These are phyloP conservation scores for Neopestalotiopsis rosae DNA, from an alignment of 2,329 filamentous ascomycete species.

Conservation along the genomic window DNA sequence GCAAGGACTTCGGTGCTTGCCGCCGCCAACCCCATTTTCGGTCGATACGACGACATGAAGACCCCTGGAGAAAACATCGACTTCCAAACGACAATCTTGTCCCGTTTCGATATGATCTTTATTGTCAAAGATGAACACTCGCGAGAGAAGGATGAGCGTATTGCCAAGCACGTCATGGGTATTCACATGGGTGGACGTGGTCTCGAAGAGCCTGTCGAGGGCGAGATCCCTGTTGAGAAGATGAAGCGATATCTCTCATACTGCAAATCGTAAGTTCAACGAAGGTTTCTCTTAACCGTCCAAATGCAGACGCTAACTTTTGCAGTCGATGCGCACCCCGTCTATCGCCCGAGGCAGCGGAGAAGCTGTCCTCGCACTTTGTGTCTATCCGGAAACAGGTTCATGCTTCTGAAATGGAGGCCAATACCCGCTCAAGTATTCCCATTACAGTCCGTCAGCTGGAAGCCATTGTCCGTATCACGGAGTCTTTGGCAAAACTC, in stretches of 20 bases:
- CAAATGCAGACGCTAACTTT: constrained; percentile 34
- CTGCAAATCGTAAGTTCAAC: constrained; percentile 80
- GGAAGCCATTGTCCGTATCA: constrained; percentile 96
- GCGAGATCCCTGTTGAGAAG: constrained; percentile 92
- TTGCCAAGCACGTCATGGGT: constrained; percentile 95
- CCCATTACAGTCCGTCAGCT: constrained; percentile 97
- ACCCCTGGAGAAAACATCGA: constrained; percentile 98
- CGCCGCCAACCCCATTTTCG: constrained; percentile 96
- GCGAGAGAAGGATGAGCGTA: constrained; percentile 85
- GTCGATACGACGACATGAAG: constrained; percentile 97
- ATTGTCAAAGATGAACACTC: constrained; percentile 97
- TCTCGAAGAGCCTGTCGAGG: constrained; percentile 80
- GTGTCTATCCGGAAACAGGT: constrained; percentile 95
- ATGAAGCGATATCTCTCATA: constrained; percentile 98
- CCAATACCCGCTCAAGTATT: constrained; percentile 89
- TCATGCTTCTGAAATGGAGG: constrained; percentile 86
- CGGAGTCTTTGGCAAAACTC: constrained; percentile 92
- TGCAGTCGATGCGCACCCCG: constrained; percentile 86
- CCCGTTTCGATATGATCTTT: constrained; percentile 99
- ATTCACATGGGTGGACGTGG: constrained; percentile 93
- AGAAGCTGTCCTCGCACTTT: constrained; percentile 96
- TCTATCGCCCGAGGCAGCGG: constrained; percentile 86
- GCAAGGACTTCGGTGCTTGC: constrained; percentile 93
- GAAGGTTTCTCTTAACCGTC: background rate
- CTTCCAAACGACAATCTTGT: constrained; percentile 97